Conservation (phyloP, 371 early-diverging fungal species). For the Rhizomucor pusillus region DNA sequence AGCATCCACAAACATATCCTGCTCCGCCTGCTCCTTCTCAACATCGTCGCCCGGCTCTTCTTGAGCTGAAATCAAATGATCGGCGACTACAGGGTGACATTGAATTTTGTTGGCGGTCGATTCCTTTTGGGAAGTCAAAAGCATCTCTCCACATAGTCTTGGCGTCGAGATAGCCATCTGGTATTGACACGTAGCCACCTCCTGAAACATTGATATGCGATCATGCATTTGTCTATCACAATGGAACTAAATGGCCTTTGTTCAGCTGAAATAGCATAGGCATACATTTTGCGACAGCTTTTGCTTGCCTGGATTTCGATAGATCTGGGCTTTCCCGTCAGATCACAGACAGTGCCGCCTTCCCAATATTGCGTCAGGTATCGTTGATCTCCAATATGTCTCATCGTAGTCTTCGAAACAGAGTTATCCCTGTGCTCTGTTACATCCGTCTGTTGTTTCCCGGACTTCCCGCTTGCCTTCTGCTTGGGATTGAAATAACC, state of each 20-base stretch:
- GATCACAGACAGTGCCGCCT: constrained; percentile 71
- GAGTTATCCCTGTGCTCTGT: not conserved
- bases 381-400: constrained; percentile 44
- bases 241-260: constrained; percentile 51
- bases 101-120: constrained; percentile 48
- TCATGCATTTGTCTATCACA: constrained; percentile 59
- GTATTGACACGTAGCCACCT: constrained; percentile 67
- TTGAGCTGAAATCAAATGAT: constrained; percentile 28
- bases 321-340: constrained; percentile 64
- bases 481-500: constrained; percentile 11
- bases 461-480: constrained; percentile 1
- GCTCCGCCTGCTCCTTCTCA: not conserved
- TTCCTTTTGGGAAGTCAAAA: constrained; percentile 46
- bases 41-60: constrained; percentile 9
- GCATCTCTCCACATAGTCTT: constrained; percentile 64
- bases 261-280: not conserved
- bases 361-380: constrained; percentile 69
- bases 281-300: not conserved
- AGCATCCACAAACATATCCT: not conserved
- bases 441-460: constrained; percentile 1
- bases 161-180: constrained; percentile 70
- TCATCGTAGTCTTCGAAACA: constrained; percentile 16
- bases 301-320: constrained; percentile 65
- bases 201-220: constrained; percentile 57
- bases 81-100: constrained; percentile 63